phyloP scores from a whole-genome alignment of 2,329 filamentous ascomycete genomes.

The Didymella arachidicola region DNA sequence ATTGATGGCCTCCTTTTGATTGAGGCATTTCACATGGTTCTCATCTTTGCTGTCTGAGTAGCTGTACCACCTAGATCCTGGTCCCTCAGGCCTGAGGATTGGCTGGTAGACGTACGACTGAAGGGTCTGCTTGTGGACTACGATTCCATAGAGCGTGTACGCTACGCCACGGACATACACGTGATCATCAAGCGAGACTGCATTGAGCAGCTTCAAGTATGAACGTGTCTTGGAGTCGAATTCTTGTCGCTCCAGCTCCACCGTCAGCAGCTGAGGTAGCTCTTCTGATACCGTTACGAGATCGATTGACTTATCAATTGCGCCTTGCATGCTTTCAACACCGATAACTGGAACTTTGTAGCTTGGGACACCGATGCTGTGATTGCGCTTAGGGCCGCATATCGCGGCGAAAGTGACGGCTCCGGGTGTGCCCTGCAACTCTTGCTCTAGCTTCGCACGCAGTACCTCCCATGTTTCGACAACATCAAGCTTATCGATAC shows the following conservation, averaged over 20 bases:
- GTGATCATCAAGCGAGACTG: slow-evolving; percentile 64
- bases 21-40: slow-evolving; percentile 64
- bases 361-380: slow-evolving; percentile 43
- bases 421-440: slow-evolving; percentile 57
- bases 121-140: slow-evolving; percentile 66
- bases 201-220: slow-evolving; percentile 65
- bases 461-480: slow-evolving; percentile 64
- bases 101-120: slow-evolving; percentile 67
- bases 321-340: slow-evolving; percentile 52
- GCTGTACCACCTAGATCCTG: slow-evolving; percentile 64
- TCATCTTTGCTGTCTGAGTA: slow-evolving; percentile 64
- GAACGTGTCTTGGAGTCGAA: slow-evolving; percentile 63
- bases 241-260: slow-evolving; percentile 65
- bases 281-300: slow-evolving; percentile 32
- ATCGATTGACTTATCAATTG: slow-evolving; percentile 46
- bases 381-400: slow-evolving; percentile 54
- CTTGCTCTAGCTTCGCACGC: slow-evolving; percentile 60
- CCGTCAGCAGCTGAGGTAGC: slow-evolving; percentile 59
- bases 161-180: slow-evolving; percentile 57
- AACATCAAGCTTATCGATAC: slow-evolving; percentile 57
- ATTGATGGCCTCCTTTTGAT: slow-evolving; percentile 62
- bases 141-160: slow-evolving; percentile 67
- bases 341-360: slow-evolving; percentile 49
- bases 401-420: slow-evolving; percentile 54
- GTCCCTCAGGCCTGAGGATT: slow-evolving; percentile 66